These are phyloP conservation scores for Metarhizium guizhouense DNA, from an alignment of 2,329 filamentous ascomycete genomes.

Conservation along the genomic window DNA sequence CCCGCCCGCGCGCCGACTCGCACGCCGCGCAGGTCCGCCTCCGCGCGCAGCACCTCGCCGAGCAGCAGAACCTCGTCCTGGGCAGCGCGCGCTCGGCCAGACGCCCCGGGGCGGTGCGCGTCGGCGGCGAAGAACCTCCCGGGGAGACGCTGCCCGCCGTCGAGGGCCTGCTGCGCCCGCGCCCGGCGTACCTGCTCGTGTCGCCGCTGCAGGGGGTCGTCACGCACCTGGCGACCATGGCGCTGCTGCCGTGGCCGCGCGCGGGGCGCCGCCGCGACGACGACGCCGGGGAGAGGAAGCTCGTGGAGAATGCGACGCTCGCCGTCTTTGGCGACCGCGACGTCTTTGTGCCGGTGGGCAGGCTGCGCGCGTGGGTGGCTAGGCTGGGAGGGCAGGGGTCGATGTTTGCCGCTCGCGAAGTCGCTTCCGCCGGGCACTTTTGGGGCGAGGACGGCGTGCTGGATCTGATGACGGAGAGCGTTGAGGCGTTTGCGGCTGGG, in stretches of 20 bases:
- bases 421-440: constrained; percentile 51
- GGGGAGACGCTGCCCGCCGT: constrained; percentile 22
- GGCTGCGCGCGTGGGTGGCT: constrained; percentile 57
- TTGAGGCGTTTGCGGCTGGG: constrained; percentile 18
- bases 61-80: constrained; percentile 46
- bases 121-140: constrained; percentile 27
- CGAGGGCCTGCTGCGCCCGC: constrained; percentile 25
- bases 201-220: constrained; percentile 57
- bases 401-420: constrained; percentile 36
- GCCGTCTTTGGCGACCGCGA: constrained; percentile 70
- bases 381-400: constrained; percentile 38
- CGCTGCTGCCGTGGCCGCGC: constrained; percentile 30
- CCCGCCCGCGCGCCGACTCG: constrained; percentile 40
- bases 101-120: constrained; percentile 30
- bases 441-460: constrained; percentile 48
- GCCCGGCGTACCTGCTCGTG: constrained; percentile 52
- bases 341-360: constrained; percentile 58
- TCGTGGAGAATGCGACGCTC: constrained; percentile 52
- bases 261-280: constrained; percentile 12
- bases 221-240: constrained; percentile 54
- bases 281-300: constrained; percentile 40
- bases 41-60: constrained; percentile 59
- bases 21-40: constrained; percentile 60
- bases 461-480: constrained; percentile 15
- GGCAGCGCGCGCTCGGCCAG: constrained; percentile 24